Conservation (phyloP, 2,329 filamentous ascomycete species). For the Sclerotinia glacialis region DNA sequence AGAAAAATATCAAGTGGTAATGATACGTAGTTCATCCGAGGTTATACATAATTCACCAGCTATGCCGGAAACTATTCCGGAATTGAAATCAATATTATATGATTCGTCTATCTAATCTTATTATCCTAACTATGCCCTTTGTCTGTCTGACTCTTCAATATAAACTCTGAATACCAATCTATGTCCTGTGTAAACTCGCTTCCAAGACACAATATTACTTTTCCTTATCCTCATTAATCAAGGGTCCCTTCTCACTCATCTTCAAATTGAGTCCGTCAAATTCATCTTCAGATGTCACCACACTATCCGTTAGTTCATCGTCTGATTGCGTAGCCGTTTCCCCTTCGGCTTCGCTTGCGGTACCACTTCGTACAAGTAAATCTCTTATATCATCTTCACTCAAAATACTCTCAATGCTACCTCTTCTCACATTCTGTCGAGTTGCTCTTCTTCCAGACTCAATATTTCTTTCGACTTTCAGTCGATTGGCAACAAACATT, state of each 20-base stretch:
- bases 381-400: constrained; percentile 58
- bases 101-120: not conserved
- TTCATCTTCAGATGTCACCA: constrained; percentile 29
- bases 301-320: constrained; percentile 35
- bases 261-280: constrained; percentile 22
- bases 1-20: not conserved
- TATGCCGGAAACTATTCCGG: not conserved
- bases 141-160: not conserved
- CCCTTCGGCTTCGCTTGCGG: constrained; percentile 34
- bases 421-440: constrained; percentile 47
- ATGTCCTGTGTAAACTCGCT: not conserved
- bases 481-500: constrained; percentile 83
- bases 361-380: constrained; percentile 42
- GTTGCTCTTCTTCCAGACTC: constrained; percentile 57
- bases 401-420: constrained; percentile 58
- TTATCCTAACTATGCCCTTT: constrained; percentile 3
- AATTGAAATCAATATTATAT: not conserved
- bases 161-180: not conserved
- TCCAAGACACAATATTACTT: not conserved
- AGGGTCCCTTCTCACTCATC: not conserved
- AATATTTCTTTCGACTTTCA: constrained; percentile 75
- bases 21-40: not conserved
- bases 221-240: not conserved
- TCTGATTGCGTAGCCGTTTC: constrained; percentile 40
- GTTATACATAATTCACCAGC: not conserved